A percentile compares a stretch with the other conserved stretches of the same genome.
phyloP scores from a whole-genome alignment of 345 rosid genomes.

The Bruguiera sexangula region DNA sequence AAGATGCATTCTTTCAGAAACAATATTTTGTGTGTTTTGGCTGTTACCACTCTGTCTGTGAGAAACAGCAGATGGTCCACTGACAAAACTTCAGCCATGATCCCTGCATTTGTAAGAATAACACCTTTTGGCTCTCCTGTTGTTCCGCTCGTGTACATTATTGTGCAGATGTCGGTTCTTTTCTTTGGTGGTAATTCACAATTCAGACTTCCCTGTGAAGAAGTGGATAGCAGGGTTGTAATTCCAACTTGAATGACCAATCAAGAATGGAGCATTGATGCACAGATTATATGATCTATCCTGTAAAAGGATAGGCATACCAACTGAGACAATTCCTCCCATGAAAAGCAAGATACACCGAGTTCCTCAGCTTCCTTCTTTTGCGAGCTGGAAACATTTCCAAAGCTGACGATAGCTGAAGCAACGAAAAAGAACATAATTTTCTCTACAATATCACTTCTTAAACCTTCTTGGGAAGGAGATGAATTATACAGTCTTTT shows the following conservation, averaged over 20 bases:
- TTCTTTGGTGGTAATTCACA: slow-evolving; percentile 59
- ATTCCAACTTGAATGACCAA: slow-evolving; percentile 6
- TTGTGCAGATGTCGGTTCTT: slow-evolving; percentile 70
- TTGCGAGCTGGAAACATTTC: slow-evolving; percentile 48
- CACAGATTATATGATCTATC: neutral
- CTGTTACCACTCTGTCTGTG: slow-evolving; percentile 63
- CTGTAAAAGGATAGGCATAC: slow-evolving; percentile 28
- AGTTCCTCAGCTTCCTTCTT: slow-evolving; percentile 70
- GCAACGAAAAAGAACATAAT: neutral
- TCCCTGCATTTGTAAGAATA: slow-evolving; percentile 53
- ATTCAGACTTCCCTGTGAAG: slow-evolving; percentile 54
- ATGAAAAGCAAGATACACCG: slow-evolving; percentile 71
- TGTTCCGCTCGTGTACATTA: slow-evolving; percentile 97
- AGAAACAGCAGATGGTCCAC: slow-evolving; percentile 58
- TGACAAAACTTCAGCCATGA: slow-evolving; percentile 69
- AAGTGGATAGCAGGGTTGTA: neutral
- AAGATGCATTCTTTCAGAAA: slow-evolving; percentile 1
- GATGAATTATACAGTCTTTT: neutral
- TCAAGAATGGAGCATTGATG: neutral
- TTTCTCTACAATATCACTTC: neutral
- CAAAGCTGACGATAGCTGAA: slow-evolving; percentile 78
- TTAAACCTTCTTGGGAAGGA: neutral
- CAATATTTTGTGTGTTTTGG: neutral
- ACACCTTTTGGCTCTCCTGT: slow-evolving; percentile 99
- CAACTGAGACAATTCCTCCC: slow-evolving; percentile 66